Base-by-base conservation (phyloP, 371 early-diverging fungal species). In the Mucor irregularis region DNA sequence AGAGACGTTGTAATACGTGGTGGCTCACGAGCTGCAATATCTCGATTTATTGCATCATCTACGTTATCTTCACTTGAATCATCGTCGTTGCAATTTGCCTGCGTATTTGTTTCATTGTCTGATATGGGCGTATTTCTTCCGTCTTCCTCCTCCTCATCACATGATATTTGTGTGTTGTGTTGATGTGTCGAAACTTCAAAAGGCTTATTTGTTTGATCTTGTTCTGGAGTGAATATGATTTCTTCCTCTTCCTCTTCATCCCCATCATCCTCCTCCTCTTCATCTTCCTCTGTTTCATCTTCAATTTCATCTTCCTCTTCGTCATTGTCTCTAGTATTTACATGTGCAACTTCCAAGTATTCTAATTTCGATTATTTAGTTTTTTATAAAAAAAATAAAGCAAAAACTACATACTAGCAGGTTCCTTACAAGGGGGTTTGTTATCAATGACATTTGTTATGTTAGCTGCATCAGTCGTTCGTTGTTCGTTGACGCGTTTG, bases 211-310 rank as follows among this genome's bases (percentile, higher is more conserved):
- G 58, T 59, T 16, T 60, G 58, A 24, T 72, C 73, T 34, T 63
- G 64, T 46, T 76, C 76, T 1, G 68, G 54, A 5, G 75, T 57
- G 11, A 66, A 76, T 22, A 76, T 76, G 10, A 72, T 72, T 19
- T 75, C 72, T 30, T 74, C 69, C 30, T 76, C 76, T 28, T 71
- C 68, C 17, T 67, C 66, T 9, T 62, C 71, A 1, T 68, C 67
- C 1, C 68, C 68, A 0, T 68, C 68, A 0, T 70, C 74, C 11
- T 66, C 73, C 0, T 64, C 62, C 0, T 68, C 58, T 21, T 59
- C 61, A 0, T 63, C 69, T 0, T 69, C n/a, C n/a, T n/a, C n/a
- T n/a, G n/a, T n/a, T n/a, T n/a, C 73, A 13, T 62, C 59, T 16
- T 69, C 64, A 6, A 63, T 49, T 25, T 28, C 49, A 9, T 62